Conservation (phyloP, 345 rosid species). For the Hibiscus syriacus region DNA sequence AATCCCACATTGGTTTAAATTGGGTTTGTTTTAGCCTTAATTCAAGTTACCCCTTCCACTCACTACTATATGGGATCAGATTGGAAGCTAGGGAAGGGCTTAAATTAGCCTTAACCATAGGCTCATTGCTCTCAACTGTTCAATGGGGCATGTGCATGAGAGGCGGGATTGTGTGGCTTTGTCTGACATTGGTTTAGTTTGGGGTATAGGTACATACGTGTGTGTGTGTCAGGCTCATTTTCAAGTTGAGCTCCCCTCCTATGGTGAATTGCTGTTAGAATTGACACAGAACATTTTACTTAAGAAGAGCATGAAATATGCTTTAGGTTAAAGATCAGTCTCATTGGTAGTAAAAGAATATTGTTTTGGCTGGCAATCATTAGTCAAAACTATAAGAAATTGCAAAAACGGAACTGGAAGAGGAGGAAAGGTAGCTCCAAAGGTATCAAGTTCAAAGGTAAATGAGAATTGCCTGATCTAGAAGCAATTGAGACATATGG, state of each 20-base stretch:
- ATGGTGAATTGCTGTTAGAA: background rate
- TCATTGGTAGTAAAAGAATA: too few species aligned
- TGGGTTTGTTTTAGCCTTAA: background rate
- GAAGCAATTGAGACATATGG: slow-evolving; percentile 65
- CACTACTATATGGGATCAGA: background rate
- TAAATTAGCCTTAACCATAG: background rate
- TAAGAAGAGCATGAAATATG: background rate
- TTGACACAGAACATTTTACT: background rate
- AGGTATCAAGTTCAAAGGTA: slow-evolving; percentile 14
- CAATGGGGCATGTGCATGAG: background rate
- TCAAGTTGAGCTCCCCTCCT: background rate
- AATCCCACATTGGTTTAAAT: background rate
- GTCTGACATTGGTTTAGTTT: background rate
- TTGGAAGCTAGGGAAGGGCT: background rate
- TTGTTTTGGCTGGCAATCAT: too few species aligned
- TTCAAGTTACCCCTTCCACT: background rate
- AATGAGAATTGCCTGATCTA: slow-evolving; percentile 59
- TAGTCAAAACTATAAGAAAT: too few species aligned
- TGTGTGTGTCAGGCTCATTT: background rate
- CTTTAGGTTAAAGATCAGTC: background rate
- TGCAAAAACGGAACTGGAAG: too few species aligned
- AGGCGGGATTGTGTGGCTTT: background rate
- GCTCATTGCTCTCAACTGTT: background rate
- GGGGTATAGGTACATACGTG: too few species aligned
- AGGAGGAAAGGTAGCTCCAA: too few species aligned